Evolutionary conservation across 768 basidiomycete genomes (phyloP), one percentile per base, ranked within the genome.

Genomic region (Mycena metata): DNA sequence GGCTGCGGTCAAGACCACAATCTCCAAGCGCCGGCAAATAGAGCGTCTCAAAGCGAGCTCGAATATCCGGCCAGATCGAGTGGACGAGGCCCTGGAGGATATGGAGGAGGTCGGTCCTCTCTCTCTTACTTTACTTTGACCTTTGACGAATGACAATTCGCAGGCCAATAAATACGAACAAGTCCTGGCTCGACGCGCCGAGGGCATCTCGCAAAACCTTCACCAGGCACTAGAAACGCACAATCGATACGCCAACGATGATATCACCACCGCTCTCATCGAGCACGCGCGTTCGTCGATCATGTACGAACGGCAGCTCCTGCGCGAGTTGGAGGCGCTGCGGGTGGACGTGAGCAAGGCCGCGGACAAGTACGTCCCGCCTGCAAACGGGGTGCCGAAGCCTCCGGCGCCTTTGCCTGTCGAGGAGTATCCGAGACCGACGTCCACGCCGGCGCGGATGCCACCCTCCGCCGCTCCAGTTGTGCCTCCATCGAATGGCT

Each of bases 161-260:
- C 72, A 99, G 95, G 97, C 98, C 10, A 91, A 91, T 73, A 93
- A 93, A 74, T 94, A 96, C 67, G 97, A 99, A 76, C 89, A 92
- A 76, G 85, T 90, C 10, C 88, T 99, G 26, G 90, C 92, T 5
- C 89, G 88, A 57, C 91, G 95, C n/a, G 92, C 96, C 3, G 87
- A 95, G 57, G 95, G 95, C 50, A 98, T 99, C 62, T 98, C 97
- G 1, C 90, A 94, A 73, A 96, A 98, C 73, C 84, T 99, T 19
- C 96, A 98, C 73, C 89, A 88, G 55, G 92, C 96, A 2, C 86
- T 99, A 33, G 88, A 91, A 42, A 89, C 89, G 0, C 96, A 99
- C 79, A 94, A 93, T 66, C 88, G 89, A 54, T 88, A 92, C 70
- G 93, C 96, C 33, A 93, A 97, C 60, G 94, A 96, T 63, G 98